Percentiles rank a stretch among this genome's conserved stretches.
phyloP scores from a whole-genome alignment of 139 green algal species.

The Chlamydomonas applanata region DNA sequence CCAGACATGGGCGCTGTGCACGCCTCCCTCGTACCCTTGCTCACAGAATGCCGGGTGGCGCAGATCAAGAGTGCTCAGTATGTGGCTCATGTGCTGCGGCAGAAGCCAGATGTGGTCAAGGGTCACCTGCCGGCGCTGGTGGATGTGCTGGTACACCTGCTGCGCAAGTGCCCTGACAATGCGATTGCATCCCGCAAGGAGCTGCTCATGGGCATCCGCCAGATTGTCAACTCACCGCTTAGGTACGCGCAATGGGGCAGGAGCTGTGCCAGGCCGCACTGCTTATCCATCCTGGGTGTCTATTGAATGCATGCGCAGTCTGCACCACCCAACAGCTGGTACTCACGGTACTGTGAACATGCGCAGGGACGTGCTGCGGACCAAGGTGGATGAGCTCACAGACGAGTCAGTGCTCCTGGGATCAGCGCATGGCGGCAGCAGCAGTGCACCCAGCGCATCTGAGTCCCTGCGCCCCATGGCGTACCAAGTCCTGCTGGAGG shows the following conservation, averaged over 20 bases:
- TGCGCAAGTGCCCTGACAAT: constrained; percentile 33
- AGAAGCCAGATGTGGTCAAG: constrained; percentile 11
- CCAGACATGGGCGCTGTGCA: constrained; percentile 22
- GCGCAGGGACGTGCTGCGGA: constrained; percentile 23
- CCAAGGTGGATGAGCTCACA: constrained; percentile 64
- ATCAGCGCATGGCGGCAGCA: constrained; percentile 51
- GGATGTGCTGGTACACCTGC: constrained; percentile 38
- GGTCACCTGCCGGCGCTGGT: constrained; percentile 20
- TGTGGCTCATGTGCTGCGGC: not conserved
- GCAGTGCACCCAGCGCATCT: not conserved
- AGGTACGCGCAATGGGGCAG: too few species aligned
- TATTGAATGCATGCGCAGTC: not conserved
- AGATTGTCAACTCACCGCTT: constrained; percentile 50
- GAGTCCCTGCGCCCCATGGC: constrained; percentile 77
- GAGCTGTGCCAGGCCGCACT: not conserved
- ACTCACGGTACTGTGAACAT: not conserved
- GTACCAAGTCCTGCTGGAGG: constrained; percentile 74
- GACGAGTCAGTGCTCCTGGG: constrained; percentile 79
- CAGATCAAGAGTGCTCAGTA: constrained; percentile 12
- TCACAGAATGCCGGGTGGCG: constrained; percentile 23
- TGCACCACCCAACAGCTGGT: not conserved
- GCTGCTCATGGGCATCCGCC: constrained; percentile 74
- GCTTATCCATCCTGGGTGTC: not conserved
- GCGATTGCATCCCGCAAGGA: constrained; percentile 53
- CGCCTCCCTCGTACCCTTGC: constrained; percentile 25